phyloP scores from a whole-genome alignment of 768 basidiomycete species.

The Lactifluus pinguis region DNA sequence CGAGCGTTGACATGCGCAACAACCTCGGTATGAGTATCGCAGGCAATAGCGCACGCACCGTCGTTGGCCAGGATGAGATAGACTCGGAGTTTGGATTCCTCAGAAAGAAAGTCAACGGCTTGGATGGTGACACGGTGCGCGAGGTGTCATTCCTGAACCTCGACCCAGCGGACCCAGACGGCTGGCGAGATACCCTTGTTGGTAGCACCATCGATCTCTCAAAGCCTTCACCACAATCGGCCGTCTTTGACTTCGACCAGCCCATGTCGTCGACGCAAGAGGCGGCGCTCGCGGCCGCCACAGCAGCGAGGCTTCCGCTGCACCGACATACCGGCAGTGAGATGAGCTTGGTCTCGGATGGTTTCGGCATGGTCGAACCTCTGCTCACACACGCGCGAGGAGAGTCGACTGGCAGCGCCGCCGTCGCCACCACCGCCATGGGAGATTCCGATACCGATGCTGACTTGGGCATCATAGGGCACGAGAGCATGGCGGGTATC shows the following conservation, averaged over 20 bases:
- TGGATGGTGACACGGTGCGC: neutral
- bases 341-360: slow-evolving; percentile 3
- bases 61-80: slow-evolving; percentile 19
- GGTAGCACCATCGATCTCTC: slow-evolving; percentile 13
- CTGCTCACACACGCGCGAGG: slow-evolving; percentile 25
- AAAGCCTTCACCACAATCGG: neutral
- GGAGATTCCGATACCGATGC: neutral
- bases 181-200: slow-evolving; percentile 18
- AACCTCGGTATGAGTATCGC: slow-evolving; percentile 28
- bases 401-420: slow-evolving; percentile 23
- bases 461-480: neutral
- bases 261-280: neutral
- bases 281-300: neutral
- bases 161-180: slow-evolving; percentile 12
- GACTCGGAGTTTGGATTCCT: slow-evolving; percentile 18
- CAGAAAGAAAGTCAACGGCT: slow-evolving; percentile 8
- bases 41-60: slow-evolving; percentile 27
- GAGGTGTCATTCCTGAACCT: slow-evolving; percentile 12
- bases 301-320: neutral
- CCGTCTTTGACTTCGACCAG: neutral
- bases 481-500: slow-evolving; percentile 36
- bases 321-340: slow-evolving; percentile 9
- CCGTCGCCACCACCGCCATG: neutral
- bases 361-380: slow-evolving; percentile 22
- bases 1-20: slow-evolving; percentile 21